Percentiles rank a stretch among this genome's conserved stretches.
Evolutionary conservation across 148 eudicot species (phyloP).

Genomic region (Hydrangea macrophylla): DNA sequence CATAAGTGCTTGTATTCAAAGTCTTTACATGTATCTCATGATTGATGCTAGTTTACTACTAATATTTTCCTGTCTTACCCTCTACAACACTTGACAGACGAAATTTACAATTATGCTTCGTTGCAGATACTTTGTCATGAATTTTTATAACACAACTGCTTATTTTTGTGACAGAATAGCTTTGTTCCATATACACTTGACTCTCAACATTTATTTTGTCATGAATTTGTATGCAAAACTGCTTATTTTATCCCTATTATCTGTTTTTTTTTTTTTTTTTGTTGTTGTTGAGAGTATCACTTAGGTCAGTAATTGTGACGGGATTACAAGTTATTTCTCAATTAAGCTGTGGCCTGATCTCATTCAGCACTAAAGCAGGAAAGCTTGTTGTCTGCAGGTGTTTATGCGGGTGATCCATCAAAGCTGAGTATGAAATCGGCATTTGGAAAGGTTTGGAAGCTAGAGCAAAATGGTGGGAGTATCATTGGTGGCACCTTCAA

Average conservation of each 20-base stretch:
- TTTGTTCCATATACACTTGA: too few species aligned
- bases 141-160: too few species aligned
- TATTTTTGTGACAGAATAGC: too few species aligned
- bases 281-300: too few species aligned
- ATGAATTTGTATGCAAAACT: neutral
- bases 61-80: too few species aligned
- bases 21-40: neutral
- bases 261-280: neutral
- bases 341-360: slow-evolving; percentile 4
- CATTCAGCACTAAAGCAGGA: neutral
- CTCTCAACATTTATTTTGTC: slow-evolving; percentile 2
- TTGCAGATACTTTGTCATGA: too few species aligned
- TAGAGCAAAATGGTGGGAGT: slow-evolving; percentile 82
- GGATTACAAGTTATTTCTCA: neutral
- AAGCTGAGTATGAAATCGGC: slow-evolving; percentile 92
- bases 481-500: slow-evolving; percentile 73
- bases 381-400: slow-evolving; percentile 43
- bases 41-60: too few species aligned
- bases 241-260: neutral
- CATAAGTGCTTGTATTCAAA: neutral
- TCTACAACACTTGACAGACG: too few species aligned
- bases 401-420: slow-evolving; percentile 91
- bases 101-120: too few species aligned
- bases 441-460: slow-evolving; percentile 79
- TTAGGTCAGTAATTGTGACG: neutral